Evolutionary conservation across 805 yeast genomes (phyloP).

Genomic region (Ogataea neopini): DNA sequence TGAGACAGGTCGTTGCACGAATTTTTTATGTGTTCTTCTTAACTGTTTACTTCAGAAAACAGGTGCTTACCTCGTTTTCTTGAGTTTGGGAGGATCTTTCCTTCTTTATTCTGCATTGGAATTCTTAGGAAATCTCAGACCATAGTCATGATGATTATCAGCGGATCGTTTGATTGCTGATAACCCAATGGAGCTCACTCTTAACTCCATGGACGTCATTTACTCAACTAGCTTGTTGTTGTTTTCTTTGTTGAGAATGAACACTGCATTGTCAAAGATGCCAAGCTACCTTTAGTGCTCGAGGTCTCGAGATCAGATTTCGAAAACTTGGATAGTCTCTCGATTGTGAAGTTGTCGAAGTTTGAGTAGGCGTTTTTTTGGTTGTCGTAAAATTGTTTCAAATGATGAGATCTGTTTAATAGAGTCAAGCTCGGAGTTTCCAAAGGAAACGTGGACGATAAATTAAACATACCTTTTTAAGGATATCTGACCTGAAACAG

Average conservation of each 20-base stretch:
- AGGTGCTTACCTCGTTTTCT: constrained; percentile 12
- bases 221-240: constrained; percentile 25
- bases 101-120: constrained; percentile 58
- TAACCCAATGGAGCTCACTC: constrained; percentile 91
- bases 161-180: constrained; percentile 15
- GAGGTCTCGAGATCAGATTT: constrained; percentile 2
- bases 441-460: constrained; percentile 55
- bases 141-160: constrained; percentile 74
- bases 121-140: constrained; percentile 48
- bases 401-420: constrained; percentile 74
- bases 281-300: constrained; percentile 45
- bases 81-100: constrained; percentile 15
- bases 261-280: constrained; percentile 66
- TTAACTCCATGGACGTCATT: constrained; percentile 58
- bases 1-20: background rate
- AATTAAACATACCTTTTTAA: constrained; percentile 23
- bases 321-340: background rate
- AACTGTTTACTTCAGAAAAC: constrained; percentile 15
- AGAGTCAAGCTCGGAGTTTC: constrained; percentile 88
- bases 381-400: constrained; percentile 18
- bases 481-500: constrained; percentile 24
- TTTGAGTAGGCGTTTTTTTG: constrained; percentile 1
- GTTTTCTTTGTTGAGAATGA: constrained; percentile 26
- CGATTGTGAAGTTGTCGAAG: constrained; percentile 1
- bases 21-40: background rate